Evolutionary conservation across 208 protist species (phyloP).

Genomic region (Naegleria lovaniensis): DNA sequence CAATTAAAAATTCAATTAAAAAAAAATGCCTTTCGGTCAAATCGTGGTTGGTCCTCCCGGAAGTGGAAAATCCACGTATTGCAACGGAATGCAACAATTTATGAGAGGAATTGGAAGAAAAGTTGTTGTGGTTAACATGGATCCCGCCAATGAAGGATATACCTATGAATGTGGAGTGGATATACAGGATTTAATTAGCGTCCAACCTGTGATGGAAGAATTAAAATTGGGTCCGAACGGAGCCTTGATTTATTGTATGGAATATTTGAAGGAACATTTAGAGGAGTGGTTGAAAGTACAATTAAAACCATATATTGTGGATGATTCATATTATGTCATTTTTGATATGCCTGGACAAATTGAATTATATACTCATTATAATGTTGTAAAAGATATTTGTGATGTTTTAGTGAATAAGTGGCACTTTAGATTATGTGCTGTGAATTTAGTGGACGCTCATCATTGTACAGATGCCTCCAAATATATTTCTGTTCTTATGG

Average conservation of each 20-base stretch:
- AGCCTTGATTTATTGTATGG: conserved; percentile 90
- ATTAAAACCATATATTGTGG: conserved; percentile 31
- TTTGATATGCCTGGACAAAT: conserved; percentile 98
- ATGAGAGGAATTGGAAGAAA: conserved; percentile 77
- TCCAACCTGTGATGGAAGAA: conserved; percentile 65
- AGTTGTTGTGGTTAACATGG: conserved; percentile 89
- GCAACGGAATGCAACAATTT: conserved; percentile 85
- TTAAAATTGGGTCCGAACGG: conserved; percentile 94
- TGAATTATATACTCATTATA: conserved; percentile 94
- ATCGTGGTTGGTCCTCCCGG: conserved; percentile 91
- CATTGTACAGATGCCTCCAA: conserved; percentile 85
- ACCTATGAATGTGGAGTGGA: conserved; percentile 44
- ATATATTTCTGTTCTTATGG: conserved; percentile 87
- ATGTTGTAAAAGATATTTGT: conserved; percentile 72
- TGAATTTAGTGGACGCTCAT: conserved; percentile 87
- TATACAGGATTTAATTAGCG: conserved; percentile 30
- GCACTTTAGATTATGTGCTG: conserved; percentile 44
- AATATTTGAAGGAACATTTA: conserved; percentile 68
- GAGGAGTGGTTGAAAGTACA: conserved; percentile 28
- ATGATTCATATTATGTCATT: conserved; percentile 77
- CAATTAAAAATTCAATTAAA: too few relatives aligned
- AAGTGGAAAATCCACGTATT: conserved; percentile 89
- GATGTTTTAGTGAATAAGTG: conserved; percentile 40
- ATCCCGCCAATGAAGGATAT: conserved; percentile 94
- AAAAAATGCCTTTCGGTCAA: conserved; percentile 76